Conservation (phyloP, 129 eudicot genomes). For the Flaveria brownii region DNA sequence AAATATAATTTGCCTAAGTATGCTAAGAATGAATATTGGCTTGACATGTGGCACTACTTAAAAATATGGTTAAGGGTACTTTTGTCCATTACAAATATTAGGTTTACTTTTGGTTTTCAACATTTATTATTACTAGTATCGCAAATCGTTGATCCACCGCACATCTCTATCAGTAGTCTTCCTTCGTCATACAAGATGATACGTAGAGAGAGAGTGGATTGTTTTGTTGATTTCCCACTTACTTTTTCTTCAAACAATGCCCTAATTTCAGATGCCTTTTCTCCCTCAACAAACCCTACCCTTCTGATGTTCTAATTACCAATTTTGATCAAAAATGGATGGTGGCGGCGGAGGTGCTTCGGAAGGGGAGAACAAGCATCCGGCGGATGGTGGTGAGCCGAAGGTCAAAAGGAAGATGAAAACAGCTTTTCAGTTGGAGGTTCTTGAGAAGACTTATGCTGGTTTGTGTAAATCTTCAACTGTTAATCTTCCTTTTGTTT, state of each 20-base stretch:
- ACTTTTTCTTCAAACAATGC: conserved; percentile 34
- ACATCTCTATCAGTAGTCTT: conserved; percentile 46
- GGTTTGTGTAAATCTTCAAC: conserved; percentile 36
- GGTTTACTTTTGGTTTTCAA: conserved; percentile 35
- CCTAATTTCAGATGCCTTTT: conserved; percentile 32
- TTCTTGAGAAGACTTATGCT: conserved; percentile 84
- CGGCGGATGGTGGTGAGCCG: conserved; percentile 53
- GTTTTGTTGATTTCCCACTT: conserved; percentile 28
- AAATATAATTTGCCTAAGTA: too few species aligned
- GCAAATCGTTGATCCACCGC: conserved; percentile 56
- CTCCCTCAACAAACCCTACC: conserved; percentile 41
- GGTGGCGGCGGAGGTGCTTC: conserved; percentile 48
- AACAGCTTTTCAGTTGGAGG: conserved; percentile 85
- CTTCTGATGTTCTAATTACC: conserved; percentile 19
- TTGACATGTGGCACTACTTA: too few species aligned
- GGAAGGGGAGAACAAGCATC: conserved; percentile 41
- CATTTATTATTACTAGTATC: conserved; percentile 32
- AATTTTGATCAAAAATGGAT: conserved; percentile 29
- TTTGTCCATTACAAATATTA: too few species aligned
- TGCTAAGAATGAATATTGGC: too few species aligned
- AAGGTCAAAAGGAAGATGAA: conserved; percentile 87
- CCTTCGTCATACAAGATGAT: too few species aligned
- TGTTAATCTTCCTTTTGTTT: neutral
- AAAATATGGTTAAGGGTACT: too few species aligned
- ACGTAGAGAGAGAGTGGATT: neutral